phyloP scores from a whole-genome alignment of 441 rosid genomes.

The Populus tomentosa region DNA sequence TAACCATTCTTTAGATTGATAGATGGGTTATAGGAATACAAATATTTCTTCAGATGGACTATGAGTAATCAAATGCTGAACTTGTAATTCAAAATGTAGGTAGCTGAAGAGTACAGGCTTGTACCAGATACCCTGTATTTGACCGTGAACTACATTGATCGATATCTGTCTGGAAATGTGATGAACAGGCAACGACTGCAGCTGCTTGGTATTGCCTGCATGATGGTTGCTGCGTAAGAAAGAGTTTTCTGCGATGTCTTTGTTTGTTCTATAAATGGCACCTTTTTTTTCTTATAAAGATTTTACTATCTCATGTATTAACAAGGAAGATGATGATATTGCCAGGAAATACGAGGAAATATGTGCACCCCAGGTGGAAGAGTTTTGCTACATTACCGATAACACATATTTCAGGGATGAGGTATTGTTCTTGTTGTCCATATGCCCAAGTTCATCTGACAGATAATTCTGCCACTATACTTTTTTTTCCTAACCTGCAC shows the following conservation, averaged over 20 bases:
- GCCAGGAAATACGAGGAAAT: slow-evolving; percentile 89
- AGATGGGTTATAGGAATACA: not conserved
- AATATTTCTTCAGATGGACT: not conserved
- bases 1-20: not conserved
- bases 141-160: slow-evolving; percentile 81
- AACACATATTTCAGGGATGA: slow-evolving; percentile 81
- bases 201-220: slow-evolving; percentile 86
- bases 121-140: slow-evolving; percentile 75
- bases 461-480: not conserved
- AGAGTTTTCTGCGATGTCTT: not conserved
- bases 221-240: slow-evolving; percentile 94
- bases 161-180: slow-evolving; percentile 79
- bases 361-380: slow-evolving; percentile 89
- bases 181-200: slow-evolving; percentile 75
- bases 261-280: not conserved
- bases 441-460: no score
- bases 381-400: slow-evolving; percentile 70
- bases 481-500: slow-evolving; percentile 31
- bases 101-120: slow-evolving; percentile 89
- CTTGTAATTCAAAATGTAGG: slow-evolving; percentile 44
- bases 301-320: not conserved
- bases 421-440: slow-evolving; percentile 38
- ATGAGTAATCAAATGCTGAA: not conserved
- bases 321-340: slow-evolving; percentile 11
- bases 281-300: not conserved